phyloP scores from a whole-genome alignment of 2,329 filamentous ascomycete species.

The Xylogone sp. region DNA sequence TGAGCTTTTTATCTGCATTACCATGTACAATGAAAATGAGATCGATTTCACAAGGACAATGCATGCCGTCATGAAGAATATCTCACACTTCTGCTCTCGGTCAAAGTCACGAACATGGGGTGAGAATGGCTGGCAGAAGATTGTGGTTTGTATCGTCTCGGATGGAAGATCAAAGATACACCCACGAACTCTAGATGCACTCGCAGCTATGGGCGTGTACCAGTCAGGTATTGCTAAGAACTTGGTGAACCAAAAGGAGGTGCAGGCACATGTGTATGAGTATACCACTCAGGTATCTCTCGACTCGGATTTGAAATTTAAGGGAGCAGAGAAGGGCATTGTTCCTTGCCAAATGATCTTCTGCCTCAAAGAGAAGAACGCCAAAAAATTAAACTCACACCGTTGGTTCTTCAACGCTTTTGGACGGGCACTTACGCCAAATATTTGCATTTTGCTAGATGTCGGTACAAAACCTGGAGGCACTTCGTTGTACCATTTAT shows the following conservation, averaged over 20 bases:
- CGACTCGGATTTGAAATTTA: slow-evolving; percentile 95
- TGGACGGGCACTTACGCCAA: slow-evolving; percentile 85
- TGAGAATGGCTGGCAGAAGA: slow-evolving; percentile 97
- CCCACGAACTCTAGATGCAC: slow-evolving; percentile 84
- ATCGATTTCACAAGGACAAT: slow-evolving; percentile 95
- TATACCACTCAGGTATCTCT: slow-evolving; percentile 98
- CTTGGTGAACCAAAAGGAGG: slow-evolving; percentile 90
- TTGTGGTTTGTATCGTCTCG: slow-evolving; percentile 94
- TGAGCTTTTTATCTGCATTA: slow-evolving; percentile 93
- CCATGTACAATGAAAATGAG: slow-evolving; percentile 99
- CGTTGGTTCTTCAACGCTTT: slow-evolving; percentile 99
- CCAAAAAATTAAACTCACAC: slow-evolving; percentile 97
- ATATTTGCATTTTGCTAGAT: slow-evolving; percentile 94
- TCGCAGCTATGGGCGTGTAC: slow-evolving; percentile 96
- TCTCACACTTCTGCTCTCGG: slow-evolving; percentile 91
- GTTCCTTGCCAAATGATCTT: slow-evolving; percentile 98
- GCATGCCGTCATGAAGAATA: slow-evolving; percentile 98
- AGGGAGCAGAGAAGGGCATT: slow-evolving; percentile 98
- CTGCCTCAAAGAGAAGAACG: slow-evolving; percentile 96
- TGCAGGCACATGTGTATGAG: slow-evolving; percentile 96
- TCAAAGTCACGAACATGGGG: slow-evolving; percentile 95
- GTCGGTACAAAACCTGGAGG: slow-evolving; percentile 89
- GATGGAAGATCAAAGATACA: slow-evolving; percentile 94
- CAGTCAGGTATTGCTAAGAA: slow-evolving; percentile 99
- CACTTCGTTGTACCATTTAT: slow-evolving; percentile 93